Conservation (phyloP, 75 land plant genomes). For the Sequoia sempervirens region DNA sequence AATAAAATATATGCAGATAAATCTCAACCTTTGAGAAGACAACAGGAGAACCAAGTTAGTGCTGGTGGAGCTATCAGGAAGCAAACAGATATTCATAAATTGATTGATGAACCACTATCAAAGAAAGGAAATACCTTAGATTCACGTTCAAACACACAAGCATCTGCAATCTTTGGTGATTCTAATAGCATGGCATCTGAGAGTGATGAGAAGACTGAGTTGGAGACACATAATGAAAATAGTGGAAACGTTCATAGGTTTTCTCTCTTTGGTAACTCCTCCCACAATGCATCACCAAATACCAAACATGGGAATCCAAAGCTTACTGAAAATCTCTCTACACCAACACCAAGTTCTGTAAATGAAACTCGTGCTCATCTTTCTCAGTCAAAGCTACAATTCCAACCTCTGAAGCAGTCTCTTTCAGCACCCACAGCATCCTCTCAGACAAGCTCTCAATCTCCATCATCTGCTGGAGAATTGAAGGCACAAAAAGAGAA, state of each 20-base stretch:
- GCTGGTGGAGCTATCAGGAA: not conserved
- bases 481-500: conserved; percentile 10
- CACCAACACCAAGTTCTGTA: not conserved
- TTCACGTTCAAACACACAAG: conserved; percentile 6
- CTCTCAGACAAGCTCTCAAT: conserved; percentile 6
- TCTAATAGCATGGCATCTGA: conserved; percentile 46
- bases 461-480: conserved; percentile 10
- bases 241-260: not conserved
- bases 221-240: not conserved
- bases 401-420: conserved; percentile 10
- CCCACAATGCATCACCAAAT: not conserved
- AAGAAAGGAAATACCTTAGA: not conserved
- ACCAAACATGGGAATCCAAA: conserved; percentile 4
- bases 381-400: not conserved
- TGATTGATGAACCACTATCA: not conserved
- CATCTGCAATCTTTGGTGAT: conserved; percentile 31
- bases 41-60: not conserved
- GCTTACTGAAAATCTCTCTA: not conserved
- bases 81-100: not conserved
- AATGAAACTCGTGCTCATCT: not conserved
- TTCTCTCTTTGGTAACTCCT: not conserved
- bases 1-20: not conserved
- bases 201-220: conserved; percentile 31
- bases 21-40: not conserved
- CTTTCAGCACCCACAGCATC: not conserved